These are phyloP conservation scores for Dacryopinax spathularia DNA, from an alignment of 768 basidiomycete species.

Conservation along the genomic window DNA sequence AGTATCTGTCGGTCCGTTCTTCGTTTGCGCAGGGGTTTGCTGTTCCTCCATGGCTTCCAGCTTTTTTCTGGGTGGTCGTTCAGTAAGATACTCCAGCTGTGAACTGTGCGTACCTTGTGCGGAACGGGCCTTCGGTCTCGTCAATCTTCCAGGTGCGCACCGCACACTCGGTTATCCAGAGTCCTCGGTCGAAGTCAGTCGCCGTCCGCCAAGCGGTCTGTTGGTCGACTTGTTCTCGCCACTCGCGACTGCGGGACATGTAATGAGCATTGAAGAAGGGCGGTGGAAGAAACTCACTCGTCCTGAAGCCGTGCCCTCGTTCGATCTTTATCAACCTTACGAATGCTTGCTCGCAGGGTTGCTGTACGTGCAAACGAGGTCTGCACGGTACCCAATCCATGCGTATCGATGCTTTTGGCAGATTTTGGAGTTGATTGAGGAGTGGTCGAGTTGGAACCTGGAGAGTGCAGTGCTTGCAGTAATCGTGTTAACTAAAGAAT, in stretches of 20 bases:
- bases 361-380: constrained; percentile 49
- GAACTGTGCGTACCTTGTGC: constrained; percentile 47
- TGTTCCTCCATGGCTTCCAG: constrained; percentile 37
- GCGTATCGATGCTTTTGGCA: neutral
- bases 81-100: neutral
- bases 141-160: constrained; percentile 61
- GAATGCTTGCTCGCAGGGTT: constrained; percentile 61
- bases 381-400: constrained; percentile 32
- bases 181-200: constrained; percentile 59
- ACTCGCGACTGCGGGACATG: constrained; percentile 73
- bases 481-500: neutral
- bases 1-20: neutral
- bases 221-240: constrained; percentile 44
- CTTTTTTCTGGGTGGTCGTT: constrained; percentile 42
- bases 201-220: constrained; percentile 37
- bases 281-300: constrained; percentile 32
- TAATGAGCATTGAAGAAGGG: neutral
- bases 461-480: neutral
- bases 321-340: constrained; percentile 54
- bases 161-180: constrained; percentile 53
- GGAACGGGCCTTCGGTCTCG: constrained; percentile 81
- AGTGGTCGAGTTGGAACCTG: neutral
- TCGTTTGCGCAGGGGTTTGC: constrained; percentile 17
- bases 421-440: neutral
- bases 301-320: constrained; percentile 60